A percentile compares a stretch with the other conserved stretches of the same genome.
These are phyloP conservation scores for Thielaviopsis populi DNA, from an alignment of 2,329 filamentous ascomycete genomes.

Conservation along the genomic window DNA sequence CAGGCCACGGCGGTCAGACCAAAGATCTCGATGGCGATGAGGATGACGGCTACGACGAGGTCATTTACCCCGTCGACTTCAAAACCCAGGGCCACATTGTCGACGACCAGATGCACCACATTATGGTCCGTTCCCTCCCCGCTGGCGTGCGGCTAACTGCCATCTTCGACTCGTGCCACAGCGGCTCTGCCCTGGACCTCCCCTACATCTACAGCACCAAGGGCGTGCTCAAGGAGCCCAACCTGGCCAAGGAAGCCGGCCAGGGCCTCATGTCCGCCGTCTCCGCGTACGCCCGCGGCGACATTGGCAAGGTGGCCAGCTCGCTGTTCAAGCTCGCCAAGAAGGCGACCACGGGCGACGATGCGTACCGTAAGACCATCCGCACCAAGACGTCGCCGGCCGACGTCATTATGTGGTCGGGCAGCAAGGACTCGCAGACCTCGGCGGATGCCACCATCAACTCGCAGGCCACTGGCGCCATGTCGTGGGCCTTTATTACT, in stretches of 20 bases:
- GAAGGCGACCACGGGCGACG: constrained; percentile 53
- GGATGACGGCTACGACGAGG: constrained; percentile 42
- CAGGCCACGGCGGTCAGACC: constrained; percentile 41
- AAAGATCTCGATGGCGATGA: constrained; percentile 41
- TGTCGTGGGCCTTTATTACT: constrained; percentile 84
- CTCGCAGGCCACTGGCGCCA: constrained; percentile 75
- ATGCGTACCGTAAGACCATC: constrained; percentile 57
- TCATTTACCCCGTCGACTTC: constrained; percentile 44
- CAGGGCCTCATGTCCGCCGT: constrained; percentile 53
- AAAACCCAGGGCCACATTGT: constrained; percentile 38
- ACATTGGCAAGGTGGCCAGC: constrained; percentile 61
- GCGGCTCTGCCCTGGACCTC: constrained; percentile 41
- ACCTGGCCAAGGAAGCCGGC: constrained; percentile 56
- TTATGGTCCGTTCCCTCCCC: constrained; percentile 47
- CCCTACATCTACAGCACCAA: constrained; percentile 50
- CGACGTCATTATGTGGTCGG: constrained; percentile 87
- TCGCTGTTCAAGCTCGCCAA: constrained; percentile 66
- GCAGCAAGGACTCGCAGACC: constrained; percentile 79
- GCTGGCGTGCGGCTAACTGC: constrained; percentile 50
- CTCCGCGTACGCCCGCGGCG: constrained; percentile 60
- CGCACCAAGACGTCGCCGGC: constrained; percentile 76
- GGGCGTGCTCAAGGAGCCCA: constrained; percentile 58
- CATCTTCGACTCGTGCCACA: constrained; percentile 44
- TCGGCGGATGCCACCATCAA: constrained; percentile 72
- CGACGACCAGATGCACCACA: constrained; percentile 44